Evolutionary conservation across 1,284 basidiomycete genomes (phyloP).

Genomic region (Cutaneotrichosporon dermatis): DNA sequence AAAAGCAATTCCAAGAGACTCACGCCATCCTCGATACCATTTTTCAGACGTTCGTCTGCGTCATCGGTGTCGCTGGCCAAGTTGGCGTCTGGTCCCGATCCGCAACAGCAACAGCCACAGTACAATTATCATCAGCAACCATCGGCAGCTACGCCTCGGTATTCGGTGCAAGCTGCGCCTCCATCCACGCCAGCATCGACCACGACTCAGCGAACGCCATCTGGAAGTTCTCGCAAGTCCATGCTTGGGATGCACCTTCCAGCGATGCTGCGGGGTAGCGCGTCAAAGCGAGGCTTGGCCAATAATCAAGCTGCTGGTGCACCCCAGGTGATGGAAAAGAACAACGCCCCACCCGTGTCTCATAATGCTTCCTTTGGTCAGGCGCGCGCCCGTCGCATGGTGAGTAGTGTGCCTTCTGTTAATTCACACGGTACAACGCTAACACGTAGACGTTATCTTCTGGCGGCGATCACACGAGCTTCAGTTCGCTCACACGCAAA

Average conservation of each 20-base stretch:
- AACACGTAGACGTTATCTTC: constrained; percentile 73
- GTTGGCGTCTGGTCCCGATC: constrained; percentile 7
- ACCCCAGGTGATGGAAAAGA: constrained; percentile 15
- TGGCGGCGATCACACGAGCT: constrained; percentile 53
- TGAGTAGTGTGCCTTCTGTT: background rate
- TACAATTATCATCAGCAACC: background rate
- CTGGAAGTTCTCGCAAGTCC: constrained; percentile 39
- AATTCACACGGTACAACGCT: background rate
- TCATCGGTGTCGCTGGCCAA: constrained; percentile 56
- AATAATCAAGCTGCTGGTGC: background rate
- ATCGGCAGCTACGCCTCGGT: constrained; percentile 3
- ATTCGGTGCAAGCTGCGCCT: constrained; percentile 11
- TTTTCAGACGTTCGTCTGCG: constrained; percentile 88
- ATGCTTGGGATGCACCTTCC: constrained; percentile 61
- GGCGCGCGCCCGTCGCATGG: constrained; percentile 9
- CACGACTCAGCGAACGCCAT: constrained; percentile 20
- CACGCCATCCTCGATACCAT: constrained; percentile 90
- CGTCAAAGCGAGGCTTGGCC: constrained; percentile 55
- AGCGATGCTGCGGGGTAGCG: constrained; percentile 74
- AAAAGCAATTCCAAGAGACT: constrained; percentile 55
- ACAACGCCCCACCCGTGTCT: constrained; percentile 35
- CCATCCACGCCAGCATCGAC: constrained; percentile 1
- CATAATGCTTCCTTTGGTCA: constrained; percentile 62
- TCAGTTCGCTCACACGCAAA: constrained; percentile 26
- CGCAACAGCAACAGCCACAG: background rate